Evolutionary conservation across 148 eudicot species (phyloP).

Genomic region (Cornus suecica): DNA sequence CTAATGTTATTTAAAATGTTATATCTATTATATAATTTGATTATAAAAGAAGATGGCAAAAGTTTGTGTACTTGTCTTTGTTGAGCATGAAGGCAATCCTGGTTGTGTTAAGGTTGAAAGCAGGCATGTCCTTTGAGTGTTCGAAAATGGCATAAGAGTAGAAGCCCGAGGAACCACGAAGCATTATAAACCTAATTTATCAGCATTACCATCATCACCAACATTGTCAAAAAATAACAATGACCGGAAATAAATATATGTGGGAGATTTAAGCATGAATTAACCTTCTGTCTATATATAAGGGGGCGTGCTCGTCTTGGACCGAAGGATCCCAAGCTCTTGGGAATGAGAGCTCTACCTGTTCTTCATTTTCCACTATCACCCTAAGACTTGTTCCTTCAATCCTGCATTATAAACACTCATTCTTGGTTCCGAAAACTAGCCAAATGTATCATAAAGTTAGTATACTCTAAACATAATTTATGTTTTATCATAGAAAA

Average conservation of each 20-base stretch:
- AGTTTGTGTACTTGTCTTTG: constrained; percentile 27
- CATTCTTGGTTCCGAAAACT: neutral
- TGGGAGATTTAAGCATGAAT: neutral
- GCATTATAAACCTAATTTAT: constrained; percentile 48
- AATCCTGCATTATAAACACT: constrained; percentile 44
- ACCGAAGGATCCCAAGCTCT: constrained; percentile 71
- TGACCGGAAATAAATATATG: neutral
- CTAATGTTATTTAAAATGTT: neutral
- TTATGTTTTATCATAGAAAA: no score
- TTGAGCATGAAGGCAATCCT: constrained; percentile 73
- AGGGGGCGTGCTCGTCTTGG: constrained; percentile 49
- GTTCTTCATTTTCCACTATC: constrained; percentile 51
- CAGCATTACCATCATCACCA: neutral
- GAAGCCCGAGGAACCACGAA: constrained; percentile 60
- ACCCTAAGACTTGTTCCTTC: constrained; percentile 50
- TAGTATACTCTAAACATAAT: neutral
- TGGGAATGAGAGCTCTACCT: constrained; percentile 70
- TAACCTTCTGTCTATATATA: constrained; percentile 69
- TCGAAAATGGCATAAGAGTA: constrained; percentile 73
- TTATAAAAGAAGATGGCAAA: neutral
- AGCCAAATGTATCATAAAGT: neutral
- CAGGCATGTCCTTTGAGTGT: constrained; percentile 51
- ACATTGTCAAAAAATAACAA: neutral
- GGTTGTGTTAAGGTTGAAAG: constrained; percentile 53
- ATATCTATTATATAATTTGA: neutral